These are phyloP conservation scores for Proliferodiscus dingleyae DNA, from an alignment of 2,329 filamentous ascomycete genomes.

Conservation along the genomic window DNA sequence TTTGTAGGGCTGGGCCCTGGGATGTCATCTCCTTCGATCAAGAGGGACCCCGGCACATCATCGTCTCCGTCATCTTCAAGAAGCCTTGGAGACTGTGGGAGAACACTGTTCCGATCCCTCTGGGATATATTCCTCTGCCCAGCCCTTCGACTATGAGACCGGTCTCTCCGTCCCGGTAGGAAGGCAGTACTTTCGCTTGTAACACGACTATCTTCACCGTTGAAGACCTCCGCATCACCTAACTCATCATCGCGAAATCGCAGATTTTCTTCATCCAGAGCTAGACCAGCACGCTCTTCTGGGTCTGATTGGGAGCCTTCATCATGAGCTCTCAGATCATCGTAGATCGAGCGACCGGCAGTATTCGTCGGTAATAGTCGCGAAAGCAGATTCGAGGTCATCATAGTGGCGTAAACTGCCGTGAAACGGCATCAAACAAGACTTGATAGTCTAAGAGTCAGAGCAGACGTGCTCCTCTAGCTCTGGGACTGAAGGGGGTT, in stretches of 20 bases:
- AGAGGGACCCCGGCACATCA: slow-evolving; percentile 58
- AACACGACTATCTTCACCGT: slow-evolving; percentile 28
- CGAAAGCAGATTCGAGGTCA: slow-evolving; percentile 32
- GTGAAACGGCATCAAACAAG: not conserved
- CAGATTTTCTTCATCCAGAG: slow-evolving; percentile 32
- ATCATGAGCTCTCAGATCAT: slow-evolving; percentile 31
- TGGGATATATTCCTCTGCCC: slow-evolving; percentile 9
- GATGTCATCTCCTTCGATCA: slow-evolving; percentile 50
- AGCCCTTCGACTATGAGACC: slow-evolving; percentile 4
- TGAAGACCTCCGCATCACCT: slow-evolving; percentile 27
- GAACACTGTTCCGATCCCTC: slow-evolving; percentile 21
- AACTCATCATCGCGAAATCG: slow-evolving; percentile 31
- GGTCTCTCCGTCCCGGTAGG: slow-evolving; percentile 18
- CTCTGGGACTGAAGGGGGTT: not conserved
- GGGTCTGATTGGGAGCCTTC: slow-evolving; percentile 29
- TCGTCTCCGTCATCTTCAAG: slow-evolving; percentile 35
- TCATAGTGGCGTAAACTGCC: slow-evolving; percentile 20
- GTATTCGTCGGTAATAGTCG: slow-evolving; percentile 30
- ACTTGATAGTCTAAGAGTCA: not conserved
- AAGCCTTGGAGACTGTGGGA: slow-evolving; percentile 30
- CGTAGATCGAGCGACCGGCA: slow-evolving; percentile 32
- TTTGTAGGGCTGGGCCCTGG: slow-evolving; percentile 22
- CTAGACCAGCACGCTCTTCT: slow-evolving; percentile 30
- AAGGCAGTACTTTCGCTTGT: slow-evolving; percentile 31
- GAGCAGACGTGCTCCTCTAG: not conserved